These are phyloP conservation scores for Salvia hispanica DNA, from an alignment of 257 asterid genomes.

Conservation along the genomic window DNA sequence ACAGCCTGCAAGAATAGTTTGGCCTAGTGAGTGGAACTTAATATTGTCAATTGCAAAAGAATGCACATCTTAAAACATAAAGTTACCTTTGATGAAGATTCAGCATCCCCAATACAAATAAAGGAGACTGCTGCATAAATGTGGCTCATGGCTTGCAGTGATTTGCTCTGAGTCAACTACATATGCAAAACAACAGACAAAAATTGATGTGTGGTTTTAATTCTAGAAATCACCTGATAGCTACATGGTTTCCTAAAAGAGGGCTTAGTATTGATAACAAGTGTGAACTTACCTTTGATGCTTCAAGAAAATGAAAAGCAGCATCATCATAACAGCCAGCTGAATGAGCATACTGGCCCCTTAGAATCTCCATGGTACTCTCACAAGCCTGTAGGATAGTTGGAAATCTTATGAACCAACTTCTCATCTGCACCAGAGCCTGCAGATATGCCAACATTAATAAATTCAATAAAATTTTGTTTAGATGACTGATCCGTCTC, in stretches of 20 bases:
- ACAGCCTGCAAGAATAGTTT: constrained; percentile 62
- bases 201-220: not conserved
- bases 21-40: constrained; percentile 27
- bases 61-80: constrained; percentile 22
- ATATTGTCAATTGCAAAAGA: constrained; percentile 14
- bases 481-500: constrained; percentile 12
- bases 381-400: constrained; percentile 94
- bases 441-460: constrained; percentile 37
- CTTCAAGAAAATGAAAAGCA: constrained; percentile 85
- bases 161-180: constrained; percentile 79
- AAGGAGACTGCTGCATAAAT: constrained; percentile 87
- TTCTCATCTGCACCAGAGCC: constrained; percentile 93
- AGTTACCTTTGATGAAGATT: constrained; percentile 81
- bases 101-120: constrained; percentile 93
- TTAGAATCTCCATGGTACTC: constrained; percentile 80
- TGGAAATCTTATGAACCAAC: constrained; percentile 83
- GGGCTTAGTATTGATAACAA: constrained; percentile 19
- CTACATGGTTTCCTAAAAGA: constrained; percentile 18
- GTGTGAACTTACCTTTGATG: constrained; percentile 61
- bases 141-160: constrained; percentile 85
- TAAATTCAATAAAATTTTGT: constrained; percentile 10
- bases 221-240: not conserved
- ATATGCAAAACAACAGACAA: constrained; percentile 26
- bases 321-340: constrained; percentile 87
- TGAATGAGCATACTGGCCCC: constrained; percentile 97